These are phyloP conservation scores for Dalbergia cultrata DNA, from an alignment of 306 rosid species.

Conservation along the genomic window DNA sequence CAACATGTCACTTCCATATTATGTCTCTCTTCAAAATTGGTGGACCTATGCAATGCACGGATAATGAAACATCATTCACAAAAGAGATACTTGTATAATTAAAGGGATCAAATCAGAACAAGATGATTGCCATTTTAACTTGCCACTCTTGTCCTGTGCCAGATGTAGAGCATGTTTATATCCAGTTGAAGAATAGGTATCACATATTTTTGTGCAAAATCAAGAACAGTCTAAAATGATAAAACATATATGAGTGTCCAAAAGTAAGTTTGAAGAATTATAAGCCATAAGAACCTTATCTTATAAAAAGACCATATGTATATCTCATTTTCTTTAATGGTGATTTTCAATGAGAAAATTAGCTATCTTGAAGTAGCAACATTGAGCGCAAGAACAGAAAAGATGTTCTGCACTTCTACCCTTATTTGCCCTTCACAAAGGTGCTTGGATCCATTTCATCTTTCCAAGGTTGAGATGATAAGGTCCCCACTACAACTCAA, in stretches of 20 bases:
- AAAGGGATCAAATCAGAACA: slow-evolving; percentile 13
- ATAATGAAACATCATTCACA: background rate
- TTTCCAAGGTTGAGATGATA: slow-evolving; percentile 27
- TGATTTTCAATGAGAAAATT: background rate
- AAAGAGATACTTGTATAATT: background rate
- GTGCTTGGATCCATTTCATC: slow-evolving; percentile 9
- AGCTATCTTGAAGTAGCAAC: background rate
- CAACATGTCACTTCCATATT: background rate
- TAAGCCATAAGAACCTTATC: slow-evolving; percentile 3
- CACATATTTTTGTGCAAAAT: background rate
- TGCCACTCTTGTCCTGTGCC: background rate
- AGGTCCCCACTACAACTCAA: slow-evolving; percentile 45
- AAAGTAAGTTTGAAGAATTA: background rate
- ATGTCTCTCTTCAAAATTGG: background rate
- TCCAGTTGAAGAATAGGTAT: background rate
- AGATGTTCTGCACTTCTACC: background rate
- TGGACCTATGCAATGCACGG: background rate
- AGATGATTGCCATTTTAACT: background rate
- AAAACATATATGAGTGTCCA: background rate
- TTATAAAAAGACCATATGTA: background rate
- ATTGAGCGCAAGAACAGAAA: slow-evolving; percentile 1
- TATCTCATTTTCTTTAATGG: background rate
- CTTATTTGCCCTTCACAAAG: background rate
- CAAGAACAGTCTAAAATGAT: background rate
- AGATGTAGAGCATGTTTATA: background rate